Conservation (phyloP, 805 yeast genomes). For the Lipomyces chichibuensis region DNA sequence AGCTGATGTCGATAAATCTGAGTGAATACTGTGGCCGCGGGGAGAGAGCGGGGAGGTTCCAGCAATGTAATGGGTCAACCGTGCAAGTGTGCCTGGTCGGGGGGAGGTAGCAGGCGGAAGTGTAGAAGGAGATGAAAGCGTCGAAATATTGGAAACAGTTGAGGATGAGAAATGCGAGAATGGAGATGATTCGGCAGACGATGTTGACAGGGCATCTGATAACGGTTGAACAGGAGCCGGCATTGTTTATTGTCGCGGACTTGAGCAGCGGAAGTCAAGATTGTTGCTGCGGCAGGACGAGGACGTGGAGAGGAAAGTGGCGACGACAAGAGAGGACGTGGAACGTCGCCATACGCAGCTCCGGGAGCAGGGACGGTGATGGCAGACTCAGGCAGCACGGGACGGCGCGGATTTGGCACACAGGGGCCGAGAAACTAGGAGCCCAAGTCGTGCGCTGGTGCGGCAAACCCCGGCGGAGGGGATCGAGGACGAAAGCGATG, state of each 20-base stretch:
- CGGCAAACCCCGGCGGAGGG: not conserved
- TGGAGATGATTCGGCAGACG: constrained; percentile 2
- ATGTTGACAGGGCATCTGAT: not conserved
- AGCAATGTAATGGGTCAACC: constrained; percentile 19
- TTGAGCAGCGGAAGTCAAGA: not conserved
- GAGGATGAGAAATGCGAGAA: constrained; percentile 4
- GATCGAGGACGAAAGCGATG: not conserved
- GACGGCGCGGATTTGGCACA: not conserved
- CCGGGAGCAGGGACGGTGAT: not conserved
- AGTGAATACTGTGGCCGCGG: not conserved
- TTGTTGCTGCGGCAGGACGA: not conserved
- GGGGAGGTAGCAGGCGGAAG: constrained; percentile 11
- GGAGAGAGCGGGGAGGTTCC: constrained; percentile 12
- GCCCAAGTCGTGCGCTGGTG: not conserved
- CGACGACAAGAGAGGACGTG: not conserved
- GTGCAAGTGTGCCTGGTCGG: constrained; percentile 20
- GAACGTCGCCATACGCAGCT: not conserved
- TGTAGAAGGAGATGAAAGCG: not conserved
- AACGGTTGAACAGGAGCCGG: not conserved
- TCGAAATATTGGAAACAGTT: not conserved
- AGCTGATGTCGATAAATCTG: not conserved
- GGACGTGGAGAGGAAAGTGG: not conserved
- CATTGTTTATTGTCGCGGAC: not conserved
- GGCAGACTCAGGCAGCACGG: not conserved
- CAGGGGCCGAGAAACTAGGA: not conserved